Conservation (phyloP, 768 basidiomycete species). For the Sistotremastrum niveocremeum region DNA sequence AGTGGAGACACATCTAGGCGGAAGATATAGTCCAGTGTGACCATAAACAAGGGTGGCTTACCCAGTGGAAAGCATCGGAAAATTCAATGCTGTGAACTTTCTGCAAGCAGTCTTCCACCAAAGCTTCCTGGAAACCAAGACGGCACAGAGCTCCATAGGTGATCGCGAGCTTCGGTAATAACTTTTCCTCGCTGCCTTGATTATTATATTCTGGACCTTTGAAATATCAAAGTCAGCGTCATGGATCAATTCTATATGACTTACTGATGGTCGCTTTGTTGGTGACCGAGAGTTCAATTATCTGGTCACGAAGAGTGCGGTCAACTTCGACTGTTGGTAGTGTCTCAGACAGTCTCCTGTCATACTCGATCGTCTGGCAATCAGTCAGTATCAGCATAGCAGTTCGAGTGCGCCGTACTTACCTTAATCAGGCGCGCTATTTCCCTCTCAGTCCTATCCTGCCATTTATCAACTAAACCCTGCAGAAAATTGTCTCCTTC, state of each 20-base stretch:
- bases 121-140: conserved; percentile 58
- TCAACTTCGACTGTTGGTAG: conserved; percentile 55
- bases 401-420: conserved; percentile 4
- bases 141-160: conserved; percentile 72
- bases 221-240: too few species aligned
- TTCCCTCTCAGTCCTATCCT: conserved; percentile 84
- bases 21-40: too few species aligned
- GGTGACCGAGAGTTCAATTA: conserved; percentile 36
- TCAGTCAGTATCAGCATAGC: background rate
- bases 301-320: conserved; percentile 37
- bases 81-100: conserved; percentile 52
- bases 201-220: too few species aligned
- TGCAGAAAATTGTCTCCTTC: conserved; percentile 45
- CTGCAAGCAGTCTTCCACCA: conserved; percentile 59
- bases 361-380: conserved; percentile 63
- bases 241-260: background rate
- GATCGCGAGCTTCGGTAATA: conserved; percentile 53
- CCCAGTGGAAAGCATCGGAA: conserved; percentile 92
- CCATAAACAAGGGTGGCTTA: conserved; percentile 21
- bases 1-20: conserved; percentile 49
- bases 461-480: conserved; percentile 61
- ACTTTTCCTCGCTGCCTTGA: conserved; percentile 36
- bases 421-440: conserved; percentile 62
- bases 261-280: conserved; percentile 6
- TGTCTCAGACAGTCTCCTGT: conserved; percentile 56